Evolutionary conservation across 305 asterid genomes (phyloP), one percentile per base, ranked within the genome.

Genomic region (Plantago coronopus): DNA sequence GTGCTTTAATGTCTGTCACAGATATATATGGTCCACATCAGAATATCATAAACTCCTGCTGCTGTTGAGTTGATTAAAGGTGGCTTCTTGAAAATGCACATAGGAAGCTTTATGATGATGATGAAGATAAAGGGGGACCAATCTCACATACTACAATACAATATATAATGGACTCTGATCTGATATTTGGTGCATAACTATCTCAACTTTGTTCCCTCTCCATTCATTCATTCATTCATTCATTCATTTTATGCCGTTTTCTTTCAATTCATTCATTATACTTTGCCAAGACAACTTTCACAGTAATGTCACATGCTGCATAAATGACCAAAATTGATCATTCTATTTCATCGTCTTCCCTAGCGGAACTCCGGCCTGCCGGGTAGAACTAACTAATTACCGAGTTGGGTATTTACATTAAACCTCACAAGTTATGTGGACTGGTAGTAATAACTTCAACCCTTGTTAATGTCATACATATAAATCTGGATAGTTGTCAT

Each of bases 171-270:
- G 74, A 64, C 54, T 59, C 61, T 19, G 61, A 73, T 59, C 61
- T 19, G 61, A 73, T 64, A 22, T 65, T 53, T 54, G 65, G 61
- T 59, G 70, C 74, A 71, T 73, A 68, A 73, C 74, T 49, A 48
- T 38, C 49, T 20, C 19, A 44, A 21, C 25, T 57, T 27, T 43
- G 48, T 49, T 49, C 50, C 58, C 50, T 15, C 18, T 10, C 54
- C 1, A 31, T 18, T 67, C 58, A 18, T 34, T 47, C 62, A 19
- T 62, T 2, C n/a, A n/a, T n/a, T n/a, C n/a, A n/a, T n/a, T 17
- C 14, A 45, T 45, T 16, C 20, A 15, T 17, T n/a, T 47, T 16
- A 0, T 18, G 51, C 22, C 18, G 7, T n/a, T 47, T n/a, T 11
- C 17, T 14, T 17, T n/a, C 5, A 17, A 9, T 27, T 27, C 34